A percentile compares a stretch with the other conserved stretches of the same genome.
phyloP scores from a whole-genome alignment of 352 stramenopile species.

The Globisporangium spiculum region DNA sequence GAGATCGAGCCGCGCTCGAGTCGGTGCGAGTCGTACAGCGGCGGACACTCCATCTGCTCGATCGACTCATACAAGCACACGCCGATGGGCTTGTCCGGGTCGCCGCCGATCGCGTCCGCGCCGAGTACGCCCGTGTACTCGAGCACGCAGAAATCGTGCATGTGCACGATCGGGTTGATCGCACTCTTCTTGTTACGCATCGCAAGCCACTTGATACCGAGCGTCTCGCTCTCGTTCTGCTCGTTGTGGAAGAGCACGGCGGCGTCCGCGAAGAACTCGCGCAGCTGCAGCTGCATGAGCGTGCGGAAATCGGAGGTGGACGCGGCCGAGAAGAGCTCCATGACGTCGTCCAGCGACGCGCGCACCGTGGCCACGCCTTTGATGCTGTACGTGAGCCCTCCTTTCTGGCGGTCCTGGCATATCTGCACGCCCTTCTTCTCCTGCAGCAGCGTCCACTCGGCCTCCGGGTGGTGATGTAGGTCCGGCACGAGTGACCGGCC shows the following conservation, averaged over 20 bases:
- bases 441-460: slow-evolving; percentile 73
- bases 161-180: slow-evolving; percentile 37
- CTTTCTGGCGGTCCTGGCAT: slow-evolving; percentile 77
- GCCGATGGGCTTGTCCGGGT: slow-evolving; percentile 38
- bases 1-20: slow-evolving; percentile 71
- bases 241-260: slow-evolving; percentile 74
- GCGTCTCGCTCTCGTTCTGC: slow-evolving; percentile 69
- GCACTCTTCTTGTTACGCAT: slow-evolving; percentile 65
- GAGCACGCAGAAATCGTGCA: slow-evolving; percentile 70
- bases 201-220: slow-evolving; percentile 81
- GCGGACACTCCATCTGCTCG: slow-evolving; percentile 72
- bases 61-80: slow-evolving; percentile 83
- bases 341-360: slow-evolving; percentile 67
- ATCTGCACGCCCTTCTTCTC: slow-evolving; percentile 73
- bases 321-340: slow-evolving; percentile 69
- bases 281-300: slow-evolving; percentile 73
- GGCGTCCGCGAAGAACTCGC: slow-evolving; percentile 68
- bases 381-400: slow-evolving; percentile 79
- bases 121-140: slow-evolving; percentile 74
- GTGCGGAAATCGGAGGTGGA: slow-evolving; percentile 62
- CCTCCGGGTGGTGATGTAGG: slow-evolving; percentile 63
- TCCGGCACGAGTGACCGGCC: slow-evolving; percentile 67
- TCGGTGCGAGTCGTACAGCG: slow-evolving; percentile 65
- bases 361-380: slow-evolving; percentile 51
- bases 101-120: slow-evolving; percentile 48